Evolutionary conservation across 169 alveolate genomes (phyloP), one percentile per base, ranked within the genome.

Genomic region (Perkinsus chesapeaki): DNA sequence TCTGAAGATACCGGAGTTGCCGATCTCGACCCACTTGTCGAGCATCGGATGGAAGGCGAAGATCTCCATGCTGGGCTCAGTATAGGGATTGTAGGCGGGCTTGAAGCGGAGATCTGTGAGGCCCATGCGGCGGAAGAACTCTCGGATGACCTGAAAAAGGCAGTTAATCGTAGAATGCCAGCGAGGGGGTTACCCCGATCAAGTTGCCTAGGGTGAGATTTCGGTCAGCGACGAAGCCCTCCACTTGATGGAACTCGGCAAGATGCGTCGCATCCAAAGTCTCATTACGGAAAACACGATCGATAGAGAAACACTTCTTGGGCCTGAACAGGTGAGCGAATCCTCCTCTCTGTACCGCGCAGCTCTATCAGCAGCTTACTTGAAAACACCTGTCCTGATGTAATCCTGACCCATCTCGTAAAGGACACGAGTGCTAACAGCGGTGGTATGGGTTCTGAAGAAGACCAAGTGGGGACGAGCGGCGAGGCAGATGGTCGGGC

Each of bases 51-150:
- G 99, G 95, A 95, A 98, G 23, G 99, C 99, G 96, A 98, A 99
- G 31, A 99, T 97, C 96, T 99, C 99, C 99, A 99, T 98, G 19
- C 99, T 93, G n/a, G 99, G 99, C 95, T 99, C 99, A 39, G 99
- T 99, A 96, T 99, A 99, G 31, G 99, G 99, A 95, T 99, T 99
- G 96, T 98, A 99, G 34, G 99, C 99, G 27, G 99, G 99, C 96
- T 99, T 99, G 97, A 98, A 99, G 95, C 98, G 92, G 39, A 96
- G 95, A 39, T 96, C 91, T 36, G 94, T 93, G 92, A 96, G 93
- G 91, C 96, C 96, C 39, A 96, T 94, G n/a, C 94, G 93, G 23
- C 72, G 90, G 95, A 95, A 96, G 95, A 96, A 96, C 94, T 95
- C 96, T 91, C 92, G 73, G 91, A 96, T 73, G 94, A 94, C 97